Conservation (phyloP, 768 basidiomycete species). For the Russula dissimulans region DNA sequence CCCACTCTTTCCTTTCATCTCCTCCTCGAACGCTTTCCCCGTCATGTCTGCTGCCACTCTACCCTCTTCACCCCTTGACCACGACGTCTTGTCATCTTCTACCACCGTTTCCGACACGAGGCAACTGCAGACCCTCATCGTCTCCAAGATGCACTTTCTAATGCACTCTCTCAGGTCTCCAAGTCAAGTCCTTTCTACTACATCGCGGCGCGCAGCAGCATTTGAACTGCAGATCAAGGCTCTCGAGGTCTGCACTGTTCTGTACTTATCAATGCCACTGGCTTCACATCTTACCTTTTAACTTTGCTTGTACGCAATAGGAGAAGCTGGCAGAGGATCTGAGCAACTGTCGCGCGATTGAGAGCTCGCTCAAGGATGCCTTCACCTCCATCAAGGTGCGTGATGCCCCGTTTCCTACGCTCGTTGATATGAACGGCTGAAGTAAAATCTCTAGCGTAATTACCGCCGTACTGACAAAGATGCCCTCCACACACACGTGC, state of each 20-base stretch:
- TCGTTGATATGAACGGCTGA: background rate
- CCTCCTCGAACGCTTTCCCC: background rate
- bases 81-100: background rate
- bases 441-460: slow-evolving; percentile 38
- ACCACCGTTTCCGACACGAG: background rate
- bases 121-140: background rate
- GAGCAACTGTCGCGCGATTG: slow-evolving; percentile 67
- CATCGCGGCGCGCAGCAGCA: slow-evolving; percentile 4
- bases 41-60: background rate
- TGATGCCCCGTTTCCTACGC: slow-evolving; percentile 3
- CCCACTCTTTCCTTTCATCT: background rate
- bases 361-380: slow-evolving; percentile 58
- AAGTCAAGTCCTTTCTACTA: background rate
- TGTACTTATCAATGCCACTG: background rate
- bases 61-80: background rate
- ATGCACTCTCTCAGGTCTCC: background rate
- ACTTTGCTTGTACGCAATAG: slow-evolving; percentile 29
- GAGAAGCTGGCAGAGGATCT: slow-evolving; percentile 58
- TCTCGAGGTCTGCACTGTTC: slow-evolving; percentile 1
- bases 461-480: slow-evolving; percentile 46
- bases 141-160: background rate
- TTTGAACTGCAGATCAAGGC: slow-evolving; percentile 11
- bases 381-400: slow-evolving; percentile 50
- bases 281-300: background rate
- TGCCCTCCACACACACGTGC: slow-evolving; percentile 50